phyloP scores from a whole-genome alignment of 2,329 filamentous ascomycete genomes.

The Trichophyton verrucosum region DNA sequence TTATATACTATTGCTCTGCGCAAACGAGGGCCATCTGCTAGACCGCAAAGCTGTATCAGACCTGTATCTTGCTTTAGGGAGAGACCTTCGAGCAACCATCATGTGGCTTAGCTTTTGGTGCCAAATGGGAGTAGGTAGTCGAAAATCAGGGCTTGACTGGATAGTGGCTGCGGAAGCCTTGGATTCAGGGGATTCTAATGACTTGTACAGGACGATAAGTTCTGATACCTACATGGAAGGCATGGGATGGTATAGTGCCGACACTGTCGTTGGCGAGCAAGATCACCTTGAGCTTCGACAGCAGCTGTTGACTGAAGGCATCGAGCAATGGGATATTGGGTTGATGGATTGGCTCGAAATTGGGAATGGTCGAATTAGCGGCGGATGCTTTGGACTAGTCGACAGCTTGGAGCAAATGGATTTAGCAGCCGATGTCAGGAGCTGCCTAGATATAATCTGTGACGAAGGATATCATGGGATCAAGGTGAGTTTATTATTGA shows the following conservation, averaged over 20 bases:
- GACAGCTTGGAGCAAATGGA: conserved; percentile 20
- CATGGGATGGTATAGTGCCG: conserved; percentile 64
- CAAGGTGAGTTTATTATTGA: conserved; percentile 18
- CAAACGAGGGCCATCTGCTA: conserved; percentile 77
- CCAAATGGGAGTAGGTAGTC: conserved; percentile 83
- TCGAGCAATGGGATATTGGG: conserved; percentile 56
- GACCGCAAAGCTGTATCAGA: conserved; percentile 51
- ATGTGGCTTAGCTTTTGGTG: conserved; percentile 92
- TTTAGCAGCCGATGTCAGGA: conserved; percentile 24
- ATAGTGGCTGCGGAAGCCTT: conserved; percentile 70
- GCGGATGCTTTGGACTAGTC: conserved; percentile 15
- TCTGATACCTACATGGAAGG: conserved; percentile 61
- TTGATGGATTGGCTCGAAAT: conserved; percentile 44
- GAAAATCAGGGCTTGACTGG: conserved; percentile 82
- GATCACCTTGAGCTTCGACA: conserved; percentile 41
- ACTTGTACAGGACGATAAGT: conserved; percentile 60
- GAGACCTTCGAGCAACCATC: conserved; percentile 69
- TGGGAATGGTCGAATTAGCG: conserved; percentile 2
- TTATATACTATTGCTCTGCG: conserved; percentile 68
- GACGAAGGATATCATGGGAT: conserved; percentile 18
- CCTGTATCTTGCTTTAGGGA: conserved; percentile 56
- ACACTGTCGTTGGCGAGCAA: conserved; percentile 36
- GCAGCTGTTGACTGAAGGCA: conserved; percentile 52
- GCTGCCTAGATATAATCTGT: conserved; percentile 27
- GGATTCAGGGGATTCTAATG: conserved; percentile 46